A percentile compares a stretch with the other conserved stretches of the same genome.
phyloP scores from a whole-genome alignment of 1,284 basidiomycete species.

The Puccinia horiana region DNA sequence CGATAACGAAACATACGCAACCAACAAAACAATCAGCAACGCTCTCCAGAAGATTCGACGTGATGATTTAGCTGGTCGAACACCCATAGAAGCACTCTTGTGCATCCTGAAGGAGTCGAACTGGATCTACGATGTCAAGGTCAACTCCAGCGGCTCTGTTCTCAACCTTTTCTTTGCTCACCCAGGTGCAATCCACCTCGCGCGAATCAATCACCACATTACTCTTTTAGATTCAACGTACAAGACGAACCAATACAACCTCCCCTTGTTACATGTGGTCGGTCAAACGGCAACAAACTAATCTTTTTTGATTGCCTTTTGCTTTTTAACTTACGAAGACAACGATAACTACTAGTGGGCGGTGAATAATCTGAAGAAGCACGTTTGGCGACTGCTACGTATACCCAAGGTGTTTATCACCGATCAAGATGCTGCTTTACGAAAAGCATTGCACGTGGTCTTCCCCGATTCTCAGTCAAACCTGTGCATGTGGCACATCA shows the following conservation, averaged over 20 bases:
- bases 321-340: background rate
- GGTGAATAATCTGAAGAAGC: background rate
- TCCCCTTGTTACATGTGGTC: too few relatives aligned
- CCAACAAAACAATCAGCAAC: background rate
- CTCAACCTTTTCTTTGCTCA: too few relatives aligned
- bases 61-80: background rate
- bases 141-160: background rate
- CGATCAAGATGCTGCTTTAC: slow-evolving; percentile 1
- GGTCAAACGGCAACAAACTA: background rate
- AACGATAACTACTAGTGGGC: slow-evolving; percentile 8
- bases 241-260: too few relatives aligned
- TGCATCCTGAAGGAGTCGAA: slow-evolving; percentile 7
- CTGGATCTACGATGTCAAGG: background rate
- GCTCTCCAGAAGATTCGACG: background rate
- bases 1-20: too few relatives aligned
- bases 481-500: background rate
- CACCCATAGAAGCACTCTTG: background rate
- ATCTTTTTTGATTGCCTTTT: slow-evolving; percentile 11
- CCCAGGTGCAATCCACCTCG: too few relatives aligned
- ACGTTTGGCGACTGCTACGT: background rate
- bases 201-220: background rate
- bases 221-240: background rate
- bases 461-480: background rate
- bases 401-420: slow-evolving; percentile 6
- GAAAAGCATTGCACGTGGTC: background rate